Conservation (phyloP, 371 early-diverging fungal genomes). For the Nematocida sp. region DNA sequence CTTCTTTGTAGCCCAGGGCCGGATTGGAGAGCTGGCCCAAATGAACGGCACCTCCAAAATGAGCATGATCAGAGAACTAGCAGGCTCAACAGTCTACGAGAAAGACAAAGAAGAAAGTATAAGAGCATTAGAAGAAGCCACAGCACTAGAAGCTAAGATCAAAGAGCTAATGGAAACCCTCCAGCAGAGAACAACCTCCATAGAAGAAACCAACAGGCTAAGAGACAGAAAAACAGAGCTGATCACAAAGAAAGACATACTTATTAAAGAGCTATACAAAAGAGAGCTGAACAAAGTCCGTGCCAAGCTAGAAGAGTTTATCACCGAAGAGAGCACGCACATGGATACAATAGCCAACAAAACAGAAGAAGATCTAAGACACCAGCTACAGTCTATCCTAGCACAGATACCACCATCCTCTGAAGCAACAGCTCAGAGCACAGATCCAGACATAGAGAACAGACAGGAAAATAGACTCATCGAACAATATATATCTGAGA, state of each 20-base stretch:
- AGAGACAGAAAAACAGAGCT: slow-evolving; percentile 63
- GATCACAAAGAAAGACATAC: slow-evolving; percentile 60
- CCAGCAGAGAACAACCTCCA: slow-evolving; percentile 75
- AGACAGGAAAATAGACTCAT: no score
- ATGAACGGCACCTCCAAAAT: slow-evolving; percentile 81
- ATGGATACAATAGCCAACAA: slow-evolving; percentile 19
- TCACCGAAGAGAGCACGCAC: slow-evolving; percentile 22
- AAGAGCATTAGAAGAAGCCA: slow-evolving; percentile 82
- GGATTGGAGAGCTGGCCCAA: slow-evolving; percentile 81
- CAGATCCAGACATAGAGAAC: not conserved
- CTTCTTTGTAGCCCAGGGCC: slow-evolving; percentile 97
- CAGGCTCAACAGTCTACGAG: slow-evolving; percentile 94
- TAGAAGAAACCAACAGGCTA: slow-evolving; percentile 84
- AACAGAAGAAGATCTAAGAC: slow-evolving; percentile 52
- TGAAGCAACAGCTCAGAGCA: not conserved
- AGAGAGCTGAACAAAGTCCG: slow-evolving; percentile 67
- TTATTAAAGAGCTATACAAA: slow-evolving; percentile 66
- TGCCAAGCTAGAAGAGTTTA: slow-evolving; percentile 62
- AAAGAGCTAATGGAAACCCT: slow-evolving; percentile 76
- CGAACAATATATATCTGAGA: no score
- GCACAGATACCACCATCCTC: not conserved
- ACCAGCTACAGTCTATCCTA: slow-evolving; percentile 25
- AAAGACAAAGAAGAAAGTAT: slow-evolving; percentile 76
- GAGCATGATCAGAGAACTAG: slow-evolving; percentile 84
- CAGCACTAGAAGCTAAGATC: slow-evolving; percentile 71